Evolutionary conservation across 2,329 filamentous ascomycete genomes (phyloP), one percentile per base, ranked within the genome.

Genomic region (Colletotrichum sansevieriae): DNA sequence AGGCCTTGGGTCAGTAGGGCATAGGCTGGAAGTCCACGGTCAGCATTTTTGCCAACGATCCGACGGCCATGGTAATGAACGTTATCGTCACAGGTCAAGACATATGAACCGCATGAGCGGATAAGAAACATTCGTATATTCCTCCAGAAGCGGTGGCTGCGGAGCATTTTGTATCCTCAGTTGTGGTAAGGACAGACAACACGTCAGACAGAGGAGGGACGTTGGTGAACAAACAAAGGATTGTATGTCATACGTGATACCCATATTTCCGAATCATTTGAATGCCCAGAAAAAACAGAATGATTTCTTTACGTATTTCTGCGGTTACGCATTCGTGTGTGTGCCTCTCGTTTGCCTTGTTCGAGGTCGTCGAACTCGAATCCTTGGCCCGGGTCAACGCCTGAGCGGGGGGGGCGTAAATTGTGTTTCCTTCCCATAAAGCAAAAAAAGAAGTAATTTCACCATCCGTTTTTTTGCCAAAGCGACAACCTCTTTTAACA

Each of bases 301-400:
- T 65, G 49, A 54, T 69, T 29, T 66, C 65, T 69, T 65, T 63
- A 60, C 63, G 62, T 65, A 56, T 56, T 51, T 61, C 56, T 69
- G 66, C 66, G n/a, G 43, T 29, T 66, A 66, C 66, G 62, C 66
- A 69, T 69, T 61, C 66, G 62, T 69, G 37, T 65, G 39, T 69
- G 47, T 66, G 29, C 55, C 65, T 47, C 13, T 39, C 13, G 37
- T 15, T 15, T 39, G 10, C 37, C 37, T 13, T 11, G 37, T 39
- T 15, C 11, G 37, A 15, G 10, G 37, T 39, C 37, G 37, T 12
- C 37, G 37, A 39, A 13, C 29, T 29, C 29, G 7, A 29, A 8
- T 8, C 8, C 29, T 29, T 29, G 29, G 29, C 8, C 8, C 29
- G 29, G 29, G 7, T 29, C 29, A 29, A 29, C 29, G 29, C 29